phyloP scores from a whole-genome alignment of 441 rosid genomes.

The Adansonia madagascariensis region DNA sequence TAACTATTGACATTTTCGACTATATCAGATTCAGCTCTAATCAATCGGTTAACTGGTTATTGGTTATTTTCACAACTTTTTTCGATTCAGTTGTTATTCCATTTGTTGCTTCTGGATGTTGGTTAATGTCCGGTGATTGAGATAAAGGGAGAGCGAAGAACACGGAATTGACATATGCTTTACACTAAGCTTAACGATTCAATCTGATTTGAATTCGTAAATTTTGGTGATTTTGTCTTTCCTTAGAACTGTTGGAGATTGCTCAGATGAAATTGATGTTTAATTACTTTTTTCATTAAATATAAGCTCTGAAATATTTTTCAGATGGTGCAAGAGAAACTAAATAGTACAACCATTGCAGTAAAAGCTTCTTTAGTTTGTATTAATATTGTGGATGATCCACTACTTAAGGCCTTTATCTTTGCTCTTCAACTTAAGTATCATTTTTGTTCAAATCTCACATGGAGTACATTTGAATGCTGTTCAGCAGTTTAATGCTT shows the following conservation, averaged over 20 bases:
- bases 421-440: neutral
- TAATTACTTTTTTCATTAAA: neutral
- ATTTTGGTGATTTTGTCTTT: neutral
- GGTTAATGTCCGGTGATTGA: neutral
- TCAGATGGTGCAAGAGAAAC: conserved; percentile 2
- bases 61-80: neutral
- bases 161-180: neutral
- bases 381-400: neutral
- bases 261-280: neutral
- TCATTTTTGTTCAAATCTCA: conserved; percentile 8
- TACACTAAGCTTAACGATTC: neutral
- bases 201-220: neutral
- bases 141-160: neutral
- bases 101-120: neutral
- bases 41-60: neutral
- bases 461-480: neutral
- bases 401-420: neutral
- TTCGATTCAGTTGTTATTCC: conserved; percentile 5
- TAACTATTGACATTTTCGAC: conserved; percentile 19
- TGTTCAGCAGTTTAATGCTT: neutral
- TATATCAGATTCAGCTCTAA: conserved; percentile 33
- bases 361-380: conserved; percentile 11
- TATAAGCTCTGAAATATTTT: neutral
- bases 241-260: neutral
- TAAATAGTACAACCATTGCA: neutral